Conservation (phyloP, 805 yeast genomes). For the Pichia sporocuriosa region DNA sequence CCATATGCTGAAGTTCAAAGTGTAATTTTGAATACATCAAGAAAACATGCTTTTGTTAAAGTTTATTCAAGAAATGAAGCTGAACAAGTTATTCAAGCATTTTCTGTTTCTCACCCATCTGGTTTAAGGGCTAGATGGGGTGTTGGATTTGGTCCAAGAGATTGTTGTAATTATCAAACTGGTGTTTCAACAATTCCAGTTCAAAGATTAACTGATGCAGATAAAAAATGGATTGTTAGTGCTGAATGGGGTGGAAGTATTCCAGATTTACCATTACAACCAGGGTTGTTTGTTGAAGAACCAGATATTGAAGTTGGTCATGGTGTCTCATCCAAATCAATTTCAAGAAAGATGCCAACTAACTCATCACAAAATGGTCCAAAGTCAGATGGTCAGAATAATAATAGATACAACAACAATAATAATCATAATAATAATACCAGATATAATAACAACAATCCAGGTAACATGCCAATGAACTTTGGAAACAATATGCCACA, state of each 20-base stretch:
- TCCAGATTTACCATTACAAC: slow-evolving; percentile 61
- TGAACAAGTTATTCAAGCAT: slow-evolving; percentile 66
- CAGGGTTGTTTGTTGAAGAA: slow-evolving; percentile 86
- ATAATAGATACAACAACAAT: slow-evolving; percentile 1
- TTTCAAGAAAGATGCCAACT: slow-evolving; percentile 87
- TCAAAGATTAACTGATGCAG: slow-evolving; percentile 88
- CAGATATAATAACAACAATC: slow-evolving; percentile 11
- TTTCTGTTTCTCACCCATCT: slow-evolving; percentile 58
- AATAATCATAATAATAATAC: background rate
- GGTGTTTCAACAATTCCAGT: slow-evolving; percentile 87
- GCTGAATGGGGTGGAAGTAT: slow-evolving; percentile 99
- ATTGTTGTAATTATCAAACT: slow-evolving; percentile 90
- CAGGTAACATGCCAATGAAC: slow-evolving; percentile 18
- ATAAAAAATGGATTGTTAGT: slow-evolving; percentile 75
- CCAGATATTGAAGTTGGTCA: slow-evolving; percentile 97
- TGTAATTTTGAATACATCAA: slow-evolving; percentile 75
- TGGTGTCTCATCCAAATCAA: slow-evolving; percentile 88
- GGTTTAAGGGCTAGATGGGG: slow-evolving; percentile 92
- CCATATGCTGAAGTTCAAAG: slow-evolving; percentile 92
- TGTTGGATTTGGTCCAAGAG: slow-evolving; percentile 98
- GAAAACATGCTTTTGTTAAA: slow-evolving; percentile 94
- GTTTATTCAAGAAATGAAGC: slow-evolving; percentile 91
- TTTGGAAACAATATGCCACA: slow-evolving; percentile 10
- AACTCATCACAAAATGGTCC: slow-evolving; percentile 83
- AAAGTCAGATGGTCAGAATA: slow-evolving; percentile 45